Conservation (phyloP, 2,329 filamentous ascomycete species). For the Raffaelea deltoideospora region DNA sequence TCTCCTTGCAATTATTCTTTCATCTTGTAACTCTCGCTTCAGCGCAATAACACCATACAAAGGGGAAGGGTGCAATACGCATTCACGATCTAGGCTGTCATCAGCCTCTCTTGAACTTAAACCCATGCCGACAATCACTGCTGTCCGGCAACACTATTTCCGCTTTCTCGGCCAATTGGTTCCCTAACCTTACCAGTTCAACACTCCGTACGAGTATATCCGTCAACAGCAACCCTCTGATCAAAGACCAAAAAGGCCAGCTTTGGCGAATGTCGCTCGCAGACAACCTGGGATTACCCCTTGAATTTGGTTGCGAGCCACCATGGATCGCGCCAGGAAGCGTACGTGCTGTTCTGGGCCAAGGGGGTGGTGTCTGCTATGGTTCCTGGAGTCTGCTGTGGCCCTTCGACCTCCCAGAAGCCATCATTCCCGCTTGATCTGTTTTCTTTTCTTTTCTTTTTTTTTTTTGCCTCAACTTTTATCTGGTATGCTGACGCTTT, state of each 20-base stretch:
- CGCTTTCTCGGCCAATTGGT: slow-evolving; percentile 24
- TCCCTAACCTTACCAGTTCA: slow-evolving; percentile 21
- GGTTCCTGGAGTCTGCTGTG: too few species aligned
- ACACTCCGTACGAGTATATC: too few species aligned
- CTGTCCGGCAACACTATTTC: slow-evolving; percentile 24
- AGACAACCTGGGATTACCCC: neutral
- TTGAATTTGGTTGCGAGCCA: slow-evolving; percentile 18
- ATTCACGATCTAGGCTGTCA: slow-evolving; percentile 2
- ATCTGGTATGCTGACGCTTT: neutral
- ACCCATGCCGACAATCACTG: slow-evolving; percentile 30
- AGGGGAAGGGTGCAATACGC: too few species aligned
- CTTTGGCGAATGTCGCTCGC: slow-evolving; percentile 7
- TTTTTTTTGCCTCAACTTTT: slow-evolving; percentile 10
- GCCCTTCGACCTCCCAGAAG: neutral
- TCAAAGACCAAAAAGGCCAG: neutral
- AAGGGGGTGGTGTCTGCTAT: too few species aligned
- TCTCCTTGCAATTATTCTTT: neutral
- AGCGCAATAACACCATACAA: too few species aligned
- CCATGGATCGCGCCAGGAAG: slow-evolving; percentile 52
- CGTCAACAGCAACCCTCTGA: neutral
- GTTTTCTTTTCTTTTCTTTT: neutral
- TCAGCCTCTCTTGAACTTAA: slow-evolving; percentile 8
- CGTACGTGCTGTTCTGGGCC: slow-evolving; percentile 37
- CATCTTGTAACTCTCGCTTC: too few species aligned
- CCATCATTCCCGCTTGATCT: neutral